Evolutionary conservation across 331 rosid genomes (phyloP).

Genomic region (Acacia pycnantha): DNA sequence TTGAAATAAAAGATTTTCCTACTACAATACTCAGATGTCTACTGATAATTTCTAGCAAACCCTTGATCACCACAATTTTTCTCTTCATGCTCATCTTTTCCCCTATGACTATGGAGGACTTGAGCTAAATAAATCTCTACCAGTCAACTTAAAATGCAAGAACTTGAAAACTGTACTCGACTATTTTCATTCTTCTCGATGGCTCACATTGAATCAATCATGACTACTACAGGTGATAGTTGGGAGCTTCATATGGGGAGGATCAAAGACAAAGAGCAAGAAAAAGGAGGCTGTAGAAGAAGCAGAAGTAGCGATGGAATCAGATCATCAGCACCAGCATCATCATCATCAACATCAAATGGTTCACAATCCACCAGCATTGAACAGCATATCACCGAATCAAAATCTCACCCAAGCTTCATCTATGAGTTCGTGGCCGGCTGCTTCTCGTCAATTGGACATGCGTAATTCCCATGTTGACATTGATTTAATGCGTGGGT

Average conservation of each 20-base stretch:
- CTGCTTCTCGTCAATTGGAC: constrained; percentile 59
- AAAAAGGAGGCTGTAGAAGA: constrained; percentile 57
- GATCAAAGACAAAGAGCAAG: constrained; percentile 65
- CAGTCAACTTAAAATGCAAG: not conserved
- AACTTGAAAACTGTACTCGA: not conserved
- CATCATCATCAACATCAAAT: not conserved
- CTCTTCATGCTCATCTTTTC: not conserved
- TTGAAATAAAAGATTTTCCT: not conserved
- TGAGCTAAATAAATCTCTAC: not conserved
- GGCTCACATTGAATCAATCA: constrained; percentile 10
- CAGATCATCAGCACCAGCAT: constrained; percentile 51
- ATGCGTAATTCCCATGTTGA: constrained; percentile 75
- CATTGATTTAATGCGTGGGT: constrained; percentile 97
- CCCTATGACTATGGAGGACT: not conserved
- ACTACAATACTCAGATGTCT: not conserved
- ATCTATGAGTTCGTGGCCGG: constrained; percentile 63
- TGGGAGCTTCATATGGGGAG: constrained; percentile 94
- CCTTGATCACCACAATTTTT: not conserved
- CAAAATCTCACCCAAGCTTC: constrained; percentile 62
- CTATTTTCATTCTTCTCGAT: not conserved
- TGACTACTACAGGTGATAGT: constrained; percentile 71
- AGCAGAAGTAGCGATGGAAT: constrained; percentile 52
- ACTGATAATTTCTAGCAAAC: not conserved
- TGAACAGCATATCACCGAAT: constrained; percentile 43
- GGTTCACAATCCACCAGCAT: constrained; percentile 50